Percentiles rank a stretch among this genome's conserved stretches.
Conservation (phyloP, 106 monocot species). For the Dactylorhiza incarnata region DNA sequence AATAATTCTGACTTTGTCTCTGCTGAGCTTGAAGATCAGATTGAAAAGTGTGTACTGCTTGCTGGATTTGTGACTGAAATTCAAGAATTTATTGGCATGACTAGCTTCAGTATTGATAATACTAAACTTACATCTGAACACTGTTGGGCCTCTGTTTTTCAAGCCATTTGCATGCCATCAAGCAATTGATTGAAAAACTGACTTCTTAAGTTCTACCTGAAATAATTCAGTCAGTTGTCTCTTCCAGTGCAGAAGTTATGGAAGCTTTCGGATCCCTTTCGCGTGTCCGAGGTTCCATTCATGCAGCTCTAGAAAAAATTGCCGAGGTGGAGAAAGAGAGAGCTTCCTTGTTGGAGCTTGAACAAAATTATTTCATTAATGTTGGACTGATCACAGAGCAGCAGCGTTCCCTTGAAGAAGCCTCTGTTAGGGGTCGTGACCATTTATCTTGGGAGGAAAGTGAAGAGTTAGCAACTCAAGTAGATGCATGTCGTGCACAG, state of each 20-base stretch:
- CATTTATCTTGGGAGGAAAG: slow-evolving; percentile 99
- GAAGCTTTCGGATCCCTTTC: slow-evolving; percentile 88
- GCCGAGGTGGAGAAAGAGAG: slow-evolving; percentile 74
- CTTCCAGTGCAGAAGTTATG: slow-evolving; percentile 75
- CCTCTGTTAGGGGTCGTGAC: slow-evolving; percentile 57
- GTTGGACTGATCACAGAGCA: slow-evolving; percentile 72
- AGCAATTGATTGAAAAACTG: slow-evolving; percentile 55
- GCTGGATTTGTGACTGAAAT: slow-evolving; percentile 57
- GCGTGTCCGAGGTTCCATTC: slow-evolving; percentile 76
- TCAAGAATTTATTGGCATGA: slow-evolving; percentile 31
- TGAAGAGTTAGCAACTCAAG: slow-evolving; percentile 90
- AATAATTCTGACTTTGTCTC: slow-evolving; percentile 24
- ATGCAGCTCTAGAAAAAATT: slow-evolving; percentile 76
- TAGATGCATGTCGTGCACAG: slow-evolving; percentile 79
- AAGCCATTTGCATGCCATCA: slow-evolving; percentile 37
- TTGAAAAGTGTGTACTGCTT: slow-evolving; percentile 75
- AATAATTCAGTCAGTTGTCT: slow-evolving; percentile 53
- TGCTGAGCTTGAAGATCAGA: slow-evolving; percentile 65
- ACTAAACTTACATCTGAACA: slow-evolving; percentile 14
- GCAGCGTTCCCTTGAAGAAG: slow-evolving; percentile 84
- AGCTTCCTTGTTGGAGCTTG: slow-evolving; percentile 64
- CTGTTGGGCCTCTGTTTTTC: slow-evolving; percentile 67
- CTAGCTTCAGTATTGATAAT: slow-evolving; percentile 15
- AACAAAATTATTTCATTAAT: slow-evolving; percentile 73
- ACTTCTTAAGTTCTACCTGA: slow-evolving; percentile 63